Conservation (phyloP, 2,329 filamentous ascomycete species). For the Nemania bipapillata region DNA sequence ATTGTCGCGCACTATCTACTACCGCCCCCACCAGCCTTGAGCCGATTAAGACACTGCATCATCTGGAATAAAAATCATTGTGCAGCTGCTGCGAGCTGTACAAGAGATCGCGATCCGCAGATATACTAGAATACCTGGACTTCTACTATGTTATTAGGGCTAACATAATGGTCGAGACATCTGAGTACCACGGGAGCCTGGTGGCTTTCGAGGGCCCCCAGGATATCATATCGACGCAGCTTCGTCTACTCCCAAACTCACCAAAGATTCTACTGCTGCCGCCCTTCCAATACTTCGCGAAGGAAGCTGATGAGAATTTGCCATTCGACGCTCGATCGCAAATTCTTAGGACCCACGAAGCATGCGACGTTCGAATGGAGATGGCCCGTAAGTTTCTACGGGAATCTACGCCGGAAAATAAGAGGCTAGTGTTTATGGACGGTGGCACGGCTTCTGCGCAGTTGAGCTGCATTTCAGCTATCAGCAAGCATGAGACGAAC, state of each 20-base stretch:
- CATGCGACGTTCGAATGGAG: constrained; percentile 59
- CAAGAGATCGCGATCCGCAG: constrained; percentile 3
- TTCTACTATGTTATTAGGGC: constrained; percentile 25
- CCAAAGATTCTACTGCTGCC: constrained; percentile 69
- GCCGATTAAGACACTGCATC: not conserved
- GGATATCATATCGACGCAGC: constrained; percentile 67
- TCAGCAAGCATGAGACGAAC: constrained; percentile 63
- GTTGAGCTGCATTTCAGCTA: constrained; percentile 64
- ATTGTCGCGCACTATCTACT: not conserved
- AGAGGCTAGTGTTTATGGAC: constrained; percentile 69
- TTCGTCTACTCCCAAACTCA: constrained; percentile 69
- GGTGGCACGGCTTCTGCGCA: constrained; percentile 68
- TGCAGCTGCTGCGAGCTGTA: not conserved
- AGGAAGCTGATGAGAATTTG: constrained; percentile 47
- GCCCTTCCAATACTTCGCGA: constrained; percentile 60
- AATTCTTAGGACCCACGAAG: constrained; percentile 64
- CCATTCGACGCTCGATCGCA: constrained; percentile 54
- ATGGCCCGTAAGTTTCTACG: constrained; percentile 64
- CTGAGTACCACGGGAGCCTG: constrained; percentile 60
- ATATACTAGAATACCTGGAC: constrained; percentile 7
- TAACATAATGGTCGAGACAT: constrained; percentile 45
- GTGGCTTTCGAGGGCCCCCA: constrained; percentile 69
- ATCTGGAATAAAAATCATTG: not conserved
- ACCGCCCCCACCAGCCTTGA: not conserved
- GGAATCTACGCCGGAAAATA: constrained; percentile 58